Base-by-base conservation (phyloP, 208 protist species). In the Leishmania gerbilli region DNA sequence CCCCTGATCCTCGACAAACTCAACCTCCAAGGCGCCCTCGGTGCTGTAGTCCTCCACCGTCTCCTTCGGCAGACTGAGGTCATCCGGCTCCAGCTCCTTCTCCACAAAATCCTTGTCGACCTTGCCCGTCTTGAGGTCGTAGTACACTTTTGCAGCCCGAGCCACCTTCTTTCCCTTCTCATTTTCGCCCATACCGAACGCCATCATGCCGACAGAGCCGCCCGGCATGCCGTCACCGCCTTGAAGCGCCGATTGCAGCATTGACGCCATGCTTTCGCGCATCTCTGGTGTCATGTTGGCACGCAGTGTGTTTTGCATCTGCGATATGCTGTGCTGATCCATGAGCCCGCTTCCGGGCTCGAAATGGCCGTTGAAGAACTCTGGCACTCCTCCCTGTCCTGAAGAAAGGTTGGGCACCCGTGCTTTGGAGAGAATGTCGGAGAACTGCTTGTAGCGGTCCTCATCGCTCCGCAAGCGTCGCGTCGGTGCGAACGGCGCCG, bases 151-250 rank as follows among this genome's bases (percentile, higher is more conserved):
- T 24, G 95, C 95, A 6, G 87, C 93, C 0, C 93, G 83, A 1
- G 93, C 95, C 51, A 98, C 93, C 80, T 96, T 96, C 81, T 98
- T 98, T 3, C 95, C 95, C 76, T 90, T 94, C 76, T 98, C 95
- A 77, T 98, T 97, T 64, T 97, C 93, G 5, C 91, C 95, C 65
- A 97, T 82, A 2, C 95, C 95, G 85, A 98, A 98, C 21, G 95
- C 95, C 95, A 98, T 98, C 87, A 98, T 87, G 34, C 93, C 95
- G 81, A 98, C 91, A 34, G 88, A 85, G 19, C 84, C 84, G 31
- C 87, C 85, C 49, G 92, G 90, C 80, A 91, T 82, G 27, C 93
- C 91, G 62, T 92, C 88, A 11, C 90, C 92, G 11, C 83, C 47
- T 79, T 93, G 86, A 76, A 94, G 76, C 8, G 88, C 86, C 27